These are phyloP conservation scores for Linnemannia zychae DNA, from an alignment of 192 early-diverging fungal genomes.

Conservation along the genomic window DNA sequence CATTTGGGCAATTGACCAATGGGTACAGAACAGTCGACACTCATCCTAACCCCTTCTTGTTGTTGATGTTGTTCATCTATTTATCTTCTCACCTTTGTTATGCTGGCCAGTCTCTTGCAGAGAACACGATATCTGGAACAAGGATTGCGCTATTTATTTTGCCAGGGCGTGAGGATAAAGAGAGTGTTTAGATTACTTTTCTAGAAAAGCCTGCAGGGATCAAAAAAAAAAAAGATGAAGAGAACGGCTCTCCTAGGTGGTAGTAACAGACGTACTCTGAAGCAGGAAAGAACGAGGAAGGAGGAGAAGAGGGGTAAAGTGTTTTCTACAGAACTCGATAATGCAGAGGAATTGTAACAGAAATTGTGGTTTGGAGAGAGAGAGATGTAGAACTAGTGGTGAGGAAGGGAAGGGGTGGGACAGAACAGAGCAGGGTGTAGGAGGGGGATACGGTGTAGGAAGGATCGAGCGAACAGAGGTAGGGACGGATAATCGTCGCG, in stretches of 20 bases:
- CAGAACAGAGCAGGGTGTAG: not conserved
- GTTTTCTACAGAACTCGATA: not conserved
- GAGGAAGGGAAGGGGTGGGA: not conserved
- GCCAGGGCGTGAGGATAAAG: not conserved
- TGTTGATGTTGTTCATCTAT: not conserved
- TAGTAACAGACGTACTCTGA: not conserved
- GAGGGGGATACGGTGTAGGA: not conserved
- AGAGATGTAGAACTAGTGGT: not conserved
- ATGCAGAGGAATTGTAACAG: not conserved
- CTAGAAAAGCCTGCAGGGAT: not conserved
- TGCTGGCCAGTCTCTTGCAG: not conserved
- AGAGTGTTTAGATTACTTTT: not conserved
- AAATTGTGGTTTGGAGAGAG: not conserved
- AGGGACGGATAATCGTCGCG: not conserved
- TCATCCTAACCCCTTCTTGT: not conserved
- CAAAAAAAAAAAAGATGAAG: not conserved
- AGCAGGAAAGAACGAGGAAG: not conserved
- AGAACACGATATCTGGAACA: not conserved
- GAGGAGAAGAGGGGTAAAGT: not conserved
- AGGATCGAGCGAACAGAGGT: no score
- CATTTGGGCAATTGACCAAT: no score
- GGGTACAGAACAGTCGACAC: not conserved
- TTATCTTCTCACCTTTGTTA: slow-evolving; percentile 1
- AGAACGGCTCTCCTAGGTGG: not conserved
- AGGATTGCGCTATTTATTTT: not conserved